These are phyloP conservation scores for Lophiotrema nucula DNA, from an alignment of 495 filamentous ascomycete species.

Conservation along the genomic window DNA sequence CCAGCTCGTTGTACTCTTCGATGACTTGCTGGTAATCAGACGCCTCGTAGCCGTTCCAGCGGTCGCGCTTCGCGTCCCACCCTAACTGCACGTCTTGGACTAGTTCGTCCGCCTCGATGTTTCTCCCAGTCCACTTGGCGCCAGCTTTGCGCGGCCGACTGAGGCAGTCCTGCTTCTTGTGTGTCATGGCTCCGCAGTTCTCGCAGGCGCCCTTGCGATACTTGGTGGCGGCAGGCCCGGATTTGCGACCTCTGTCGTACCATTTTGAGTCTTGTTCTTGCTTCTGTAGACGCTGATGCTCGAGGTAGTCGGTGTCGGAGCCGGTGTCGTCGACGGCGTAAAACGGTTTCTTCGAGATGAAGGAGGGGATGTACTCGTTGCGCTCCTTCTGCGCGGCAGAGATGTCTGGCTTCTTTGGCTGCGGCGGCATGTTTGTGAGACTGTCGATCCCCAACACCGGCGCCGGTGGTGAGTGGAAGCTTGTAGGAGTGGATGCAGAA, in stretches of 20 bases:
- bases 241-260: slow-evolving; percentile 83
- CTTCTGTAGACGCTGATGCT: slow-evolving; percentile 90
- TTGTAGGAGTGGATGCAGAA: background rate
- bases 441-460: background rate
- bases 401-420: slow-evolving; percentile 39
- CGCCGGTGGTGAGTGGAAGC: background rate
- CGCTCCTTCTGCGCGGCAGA: slow-evolving; percentile 40
- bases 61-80: slow-evolving; percentile 98
- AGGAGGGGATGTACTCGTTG: slow-evolving; percentile 98
- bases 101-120: slow-evolving; percentile 92
- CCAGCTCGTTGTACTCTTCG: slow-evolving; percentile 82
- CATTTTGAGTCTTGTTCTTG: slow-evolving; percentile 71
- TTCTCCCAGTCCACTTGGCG: slow-evolving; percentile 85
- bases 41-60: slow-evolving; percentile 96
- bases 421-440: slow-evolving; percentile 38
- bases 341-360: slow-evolving; percentile 97
- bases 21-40: slow-evolving; percentile 81
- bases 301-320: slow-evolving; percentile 77
- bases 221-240: slow-evolving; percentile 84
- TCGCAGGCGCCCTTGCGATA: slow-evolving; percentile 97
- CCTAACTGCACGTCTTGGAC: slow-evolving; percentile 79
- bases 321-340: slow-evolving; percentile 81
- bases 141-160: slow-evolving; percentile 86
- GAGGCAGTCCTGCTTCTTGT: slow-evolving; percentile 92
- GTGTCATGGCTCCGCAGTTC: slow-evolving; percentile 95